Percentiles rank a stretch among this genome's conserved stretches.
Conservation (phyloP, 331 rosid genomes). For the Ulmus americana region DNA sequence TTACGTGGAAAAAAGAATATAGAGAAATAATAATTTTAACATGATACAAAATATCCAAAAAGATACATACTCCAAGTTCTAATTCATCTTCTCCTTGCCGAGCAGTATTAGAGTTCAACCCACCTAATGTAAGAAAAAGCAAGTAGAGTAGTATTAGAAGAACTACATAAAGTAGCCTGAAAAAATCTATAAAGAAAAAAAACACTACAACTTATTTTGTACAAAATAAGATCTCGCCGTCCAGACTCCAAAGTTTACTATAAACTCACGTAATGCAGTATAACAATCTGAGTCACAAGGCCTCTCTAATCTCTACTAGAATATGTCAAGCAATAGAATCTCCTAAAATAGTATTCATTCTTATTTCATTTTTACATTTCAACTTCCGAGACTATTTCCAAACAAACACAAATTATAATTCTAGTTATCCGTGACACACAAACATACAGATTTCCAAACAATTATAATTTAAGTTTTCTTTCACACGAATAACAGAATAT, state of each 20-base stretch:
- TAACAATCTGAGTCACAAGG: not conserved
- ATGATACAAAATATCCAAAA: conserved; percentile 25
- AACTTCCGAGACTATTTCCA: too few species aligned
- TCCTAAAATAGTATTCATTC: not conserved
- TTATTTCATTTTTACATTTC: not conserved
- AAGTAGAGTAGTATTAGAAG: conserved; percentile 34
- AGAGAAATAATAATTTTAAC: conserved; percentile 16
- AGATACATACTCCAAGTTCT: conserved; percentile 64
- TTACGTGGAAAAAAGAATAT: conserved; percentile 7
- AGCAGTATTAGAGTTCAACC: conserved; percentile 48
- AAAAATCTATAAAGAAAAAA: conserved; percentile 1
- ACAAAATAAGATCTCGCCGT: not conserved
- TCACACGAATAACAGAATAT: too few species aligned
- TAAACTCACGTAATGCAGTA: not conserved
- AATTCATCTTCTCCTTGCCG: conserved; percentile 52
- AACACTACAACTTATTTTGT: not conserved
- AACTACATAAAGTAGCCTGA: conserved; percentile 11
- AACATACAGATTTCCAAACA: too few species aligned
- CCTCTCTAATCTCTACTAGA: not conserved
- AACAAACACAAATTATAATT: too few species aligned
- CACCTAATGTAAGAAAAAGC: conserved; percentile 39
- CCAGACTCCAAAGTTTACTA: not conserved
- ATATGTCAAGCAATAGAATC: not conserved
- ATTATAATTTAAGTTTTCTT: too few species aligned
- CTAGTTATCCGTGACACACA: too few species aligned